Percentiles rank a stretch among this genome's conserved stretches.
Conservation (phyloP, 495 filamentous ascomycete species). For the Chaetomidium leptoderma region DNA sequence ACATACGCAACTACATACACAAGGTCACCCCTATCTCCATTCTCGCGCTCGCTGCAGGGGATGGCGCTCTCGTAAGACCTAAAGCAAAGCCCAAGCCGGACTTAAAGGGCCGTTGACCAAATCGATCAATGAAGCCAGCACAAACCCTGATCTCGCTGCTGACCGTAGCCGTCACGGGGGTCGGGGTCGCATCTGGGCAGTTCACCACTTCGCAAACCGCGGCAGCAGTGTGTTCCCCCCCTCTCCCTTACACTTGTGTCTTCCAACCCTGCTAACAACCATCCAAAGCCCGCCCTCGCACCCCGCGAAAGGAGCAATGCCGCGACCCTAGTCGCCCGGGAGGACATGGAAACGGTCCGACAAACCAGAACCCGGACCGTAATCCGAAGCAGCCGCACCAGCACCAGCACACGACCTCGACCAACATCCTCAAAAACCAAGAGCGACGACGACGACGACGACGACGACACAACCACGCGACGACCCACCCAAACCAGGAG, state of each 20-base stretch:
- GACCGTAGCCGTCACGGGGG: conserved; percentile 7
- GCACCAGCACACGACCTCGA: neutral
- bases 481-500: neutral
- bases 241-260: neutral
- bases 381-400: neutral
- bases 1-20: neutral
- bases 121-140: conserved; percentile 19
- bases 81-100: neutral
- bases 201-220: conserved; percentile 10
- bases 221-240: neutral
- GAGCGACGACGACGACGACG: neutral
- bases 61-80: neutral
- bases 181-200: conserved; percentile 12
- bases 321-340: conserved; percentile 1
- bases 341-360: neutral
- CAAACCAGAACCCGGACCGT: conserved; percentile 1
- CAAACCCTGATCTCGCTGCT: conserved; percentile 8
- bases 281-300: neutral
- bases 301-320: conserved; percentile 1
- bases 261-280: neutral
- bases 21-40: neutral
- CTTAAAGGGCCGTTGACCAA: neutral
- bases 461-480: neutral
- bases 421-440: neutral
- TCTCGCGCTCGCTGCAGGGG: neutral